These are phyloP conservation scores for Euphorbia tirucalli DNA, from an alignment of 345 rosid species.

Conservation along the genomic window DNA sequence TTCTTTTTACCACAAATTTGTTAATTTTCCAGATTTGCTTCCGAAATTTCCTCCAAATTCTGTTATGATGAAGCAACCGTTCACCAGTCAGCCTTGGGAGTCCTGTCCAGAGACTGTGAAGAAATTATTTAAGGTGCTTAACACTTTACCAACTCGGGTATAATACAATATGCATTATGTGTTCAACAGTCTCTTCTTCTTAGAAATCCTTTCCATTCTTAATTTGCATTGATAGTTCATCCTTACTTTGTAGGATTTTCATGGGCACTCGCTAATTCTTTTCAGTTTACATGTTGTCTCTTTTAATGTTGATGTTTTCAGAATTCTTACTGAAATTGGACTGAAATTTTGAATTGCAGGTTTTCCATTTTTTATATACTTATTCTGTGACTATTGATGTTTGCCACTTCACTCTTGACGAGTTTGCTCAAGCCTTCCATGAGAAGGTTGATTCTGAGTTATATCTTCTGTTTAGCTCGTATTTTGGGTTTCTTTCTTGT, in stretches of 20 bases:
- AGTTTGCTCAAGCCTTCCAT: slow-evolving; percentile 87
- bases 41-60: slow-evolving; percentile 85
- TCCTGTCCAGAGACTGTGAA: slow-evolving; percentile 73
- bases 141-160: slow-evolving; percentile 11
- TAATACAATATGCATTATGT: slow-evolving; percentile 1
- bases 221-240: not conserved
- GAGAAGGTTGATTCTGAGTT: slow-evolving; percentile 61
- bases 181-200: slow-evolving; percentile 2
- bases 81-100: slow-evolving; percentile 74
- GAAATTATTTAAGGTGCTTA: slow-evolving; percentile 85
- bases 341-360: slow-evolving; percentile 50
- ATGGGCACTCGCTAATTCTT: not conserved
- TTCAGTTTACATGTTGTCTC: not conserved
- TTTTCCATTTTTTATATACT: slow-evolving; percentile 84
- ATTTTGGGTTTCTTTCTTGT: not conserved
- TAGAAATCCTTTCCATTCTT: not conserved
- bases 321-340: slow-evolving; percentile 22
- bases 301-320: not conserved
- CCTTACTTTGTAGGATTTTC: not conserved
- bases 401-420: slow-evolving; percentile 81
- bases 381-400: slow-evolving; percentile 57
- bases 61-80: slow-evolving; percentile 82
- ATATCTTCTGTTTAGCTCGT: slow-evolving; percentile 13
- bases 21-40: slow-evolving; percentile 66
- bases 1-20: slow-evolving; percentile 13